Conservation (phyloP, 768 basidiomycete species). For the Agaricus blazei region DNA sequence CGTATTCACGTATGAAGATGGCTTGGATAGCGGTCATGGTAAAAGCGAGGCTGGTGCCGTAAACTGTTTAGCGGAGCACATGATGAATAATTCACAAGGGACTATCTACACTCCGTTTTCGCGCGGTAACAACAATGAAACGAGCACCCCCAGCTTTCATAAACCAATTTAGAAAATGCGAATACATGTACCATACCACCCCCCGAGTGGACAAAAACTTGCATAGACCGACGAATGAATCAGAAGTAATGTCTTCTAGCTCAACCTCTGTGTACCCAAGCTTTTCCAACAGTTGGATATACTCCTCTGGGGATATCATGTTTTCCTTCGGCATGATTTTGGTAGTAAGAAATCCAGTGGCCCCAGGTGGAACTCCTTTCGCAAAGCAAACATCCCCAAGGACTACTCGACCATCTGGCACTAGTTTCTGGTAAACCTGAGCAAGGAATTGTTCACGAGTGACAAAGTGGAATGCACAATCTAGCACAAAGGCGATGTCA, state of each 20-base stretch:
- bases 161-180: slow-evolving; percentile 30
- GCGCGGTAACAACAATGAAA: slow-evolving; percentile 46
- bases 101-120: slow-evolving; percentile 7
- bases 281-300: slow-evolving; percentile 34
- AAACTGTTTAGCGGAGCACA: neutral
- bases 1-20: slow-evolving; percentile 62
- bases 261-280: slow-evolving; percentile 50
- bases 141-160: slow-evolving; percentile 29
- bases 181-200: slow-evolving; percentile 39
- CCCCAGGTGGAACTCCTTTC: slow-evolving; percentile 17
- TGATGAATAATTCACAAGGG: neutral
- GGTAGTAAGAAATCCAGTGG: slow-evolving; percentile 22
- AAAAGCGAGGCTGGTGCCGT: slow-evolving; percentile 11
- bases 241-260: slow-evolving; percentile 50
- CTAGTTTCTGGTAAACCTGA: slow-evolving; percentile 42
- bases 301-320: slow-evolving; percentile 39
- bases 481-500: slow-evolving; percentile 53
- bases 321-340: slow-evolving; percentile 44
- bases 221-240: slow-evolving; percentile 57
- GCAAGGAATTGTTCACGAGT: slow-evolving; percentile 46
- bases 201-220: slow-evolving; percentile 42
- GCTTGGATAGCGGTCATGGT: slow-evolving; percentile 74
- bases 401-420: slow-evolving; percentile 46
- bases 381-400: slow-evolving; percentile 59
- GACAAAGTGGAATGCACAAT: slow-evolving; percentile 67